Base-by-base conservation (phyloP, 352 stramenopile species). In the Phytopythium oedochilum region DNA sequence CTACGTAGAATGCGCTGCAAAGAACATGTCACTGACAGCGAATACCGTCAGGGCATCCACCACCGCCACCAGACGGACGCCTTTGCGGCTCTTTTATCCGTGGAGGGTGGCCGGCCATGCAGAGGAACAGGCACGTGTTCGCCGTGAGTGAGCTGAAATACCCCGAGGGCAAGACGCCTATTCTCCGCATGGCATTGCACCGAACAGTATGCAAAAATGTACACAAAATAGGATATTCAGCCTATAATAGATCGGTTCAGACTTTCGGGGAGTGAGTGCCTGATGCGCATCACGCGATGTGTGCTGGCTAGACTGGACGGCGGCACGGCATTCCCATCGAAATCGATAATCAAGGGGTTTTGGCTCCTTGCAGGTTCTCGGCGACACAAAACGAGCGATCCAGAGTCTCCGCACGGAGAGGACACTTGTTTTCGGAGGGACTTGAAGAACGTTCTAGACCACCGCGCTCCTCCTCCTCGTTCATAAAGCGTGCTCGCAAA, bases 51-150 rank as follows among this genome's bases (percentile, higher is more conserved):
- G 38, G 26, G 18, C 38, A 26, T 44, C 38, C 35, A 12, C 14
- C 35, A 22, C 35, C 35, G 22, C 40, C 22, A n/a, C n/a, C n/a
- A n/a, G 20, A 47, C 14, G 1, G 10, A 26, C 44, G 44, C 14
- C 44, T 26, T 38, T 35, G 44, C 25, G 44, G 9, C 44, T 51
- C 44, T 51, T 51, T 51, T 51, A 31, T 51, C 10, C 38, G 11
- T 47, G n/a, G 5, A 31, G n/a, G n/a, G n/a, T n/a, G n/a, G n/a
- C n/a, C n/a, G n/a, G n/a, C n/a, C n/a, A n/a, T n/a, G n/a, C n/a
- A n/a, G n/a, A n/a, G n/a, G n/a, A n/a, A n/a, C n/a, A n/a, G n/a
- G n/a, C n/a, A n/a, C n/a, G n/a, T n/a, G n/a, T n/a, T n/a, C n/a
- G n/a, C n/a, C n/a, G n/a, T n/a, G n/a, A n/a, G n/a, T n/a, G n/a